phyloP scores from a whole-genome alignment of 192 early-diverging fungal genomes.

The Thoreauomyces humboldtii region DNA sequence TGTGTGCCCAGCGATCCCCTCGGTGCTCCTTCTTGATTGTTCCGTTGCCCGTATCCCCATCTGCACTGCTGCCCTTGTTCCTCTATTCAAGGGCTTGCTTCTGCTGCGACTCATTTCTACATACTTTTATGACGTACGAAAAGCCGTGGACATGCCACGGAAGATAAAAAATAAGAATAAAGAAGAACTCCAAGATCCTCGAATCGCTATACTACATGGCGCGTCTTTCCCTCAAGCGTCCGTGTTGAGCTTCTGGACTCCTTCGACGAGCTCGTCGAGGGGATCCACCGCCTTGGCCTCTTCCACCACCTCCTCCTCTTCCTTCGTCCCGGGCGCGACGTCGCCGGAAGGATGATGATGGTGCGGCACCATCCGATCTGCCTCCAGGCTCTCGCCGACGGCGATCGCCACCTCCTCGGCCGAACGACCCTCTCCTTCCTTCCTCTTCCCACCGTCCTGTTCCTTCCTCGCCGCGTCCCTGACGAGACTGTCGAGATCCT shows the following conservation, averaged over 20 bases:
- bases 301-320: neutral
- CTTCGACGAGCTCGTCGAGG: neutral
- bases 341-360: no score
- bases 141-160: no score
- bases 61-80: no score
- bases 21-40: no score
- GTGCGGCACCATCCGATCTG: neutral
- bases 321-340: no score
- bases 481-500: conserved; percentile 33
- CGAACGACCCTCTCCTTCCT: neutral
- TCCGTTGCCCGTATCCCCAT: no score
- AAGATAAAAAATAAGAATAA: no score
- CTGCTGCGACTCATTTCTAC: no score
- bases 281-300: neutral
- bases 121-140: no score
- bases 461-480: neutral
- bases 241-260: neutral
- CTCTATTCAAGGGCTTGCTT: no score
- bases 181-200: neutral
- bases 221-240: neutral
- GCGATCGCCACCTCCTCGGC: conserved; percentile 1
- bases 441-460: neutral
- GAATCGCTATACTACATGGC: neutral
- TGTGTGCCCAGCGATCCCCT: no score
- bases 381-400: neutral